These are phyloP conservation scores for Rhynchosporium agropyri DNA, from an alignment of 2,329 filamentous ascomycete genomes.

Conservation along the genomic window DNA sequence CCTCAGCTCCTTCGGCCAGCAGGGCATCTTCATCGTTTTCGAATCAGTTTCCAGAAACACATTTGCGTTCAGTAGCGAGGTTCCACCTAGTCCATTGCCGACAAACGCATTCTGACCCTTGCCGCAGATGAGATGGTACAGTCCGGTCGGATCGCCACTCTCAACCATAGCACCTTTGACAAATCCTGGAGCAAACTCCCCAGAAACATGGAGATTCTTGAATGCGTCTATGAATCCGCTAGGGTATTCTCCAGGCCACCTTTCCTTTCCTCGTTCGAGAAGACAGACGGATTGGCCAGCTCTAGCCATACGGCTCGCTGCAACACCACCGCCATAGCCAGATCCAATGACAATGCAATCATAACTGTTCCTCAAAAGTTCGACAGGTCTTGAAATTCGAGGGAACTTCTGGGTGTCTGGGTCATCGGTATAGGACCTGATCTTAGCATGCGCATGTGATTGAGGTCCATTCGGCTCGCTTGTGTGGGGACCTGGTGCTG, in stretches of 20 bases:
- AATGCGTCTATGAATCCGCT: conserved; percentile 50
- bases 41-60: conserved; percentile 64
- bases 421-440: conserved; percentile 40
- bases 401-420: conserved; percentile 47
- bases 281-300: conserved; percentile 63
- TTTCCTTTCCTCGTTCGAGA: conserved; percentile 65
- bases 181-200: conserved; percentile 51
- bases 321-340: conserved; percentile 69
- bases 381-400: conserved; percentile 58
- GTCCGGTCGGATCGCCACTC: conserved; percentile 57
- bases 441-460: conserved; percentile 37
- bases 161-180: conserved; percentile 49
- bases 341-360: conserved; percentile 70
- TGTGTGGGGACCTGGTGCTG: conserved; percentile 31
- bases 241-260: conserved; percentile 69
- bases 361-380: conserved; percentile 59
- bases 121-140: conserved; percentile 66
- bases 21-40: conserved; percentile 53
- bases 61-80: conserved; percentile 68
- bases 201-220: conserved; percentile 59
- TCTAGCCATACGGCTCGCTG: conserved; percentile 65
- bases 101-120: conserved; percentile 62
- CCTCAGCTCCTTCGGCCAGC: conserved; percentile 63
- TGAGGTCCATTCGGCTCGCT: conserved; percentile 34
- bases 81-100: conserved; percentile 59